A percentile compares a stretch with the other conserved stretches of the same genome.
phyloP scores from a whole-genome alignment of 139 green algal species.

The Haematococcus sp. region DNA sequence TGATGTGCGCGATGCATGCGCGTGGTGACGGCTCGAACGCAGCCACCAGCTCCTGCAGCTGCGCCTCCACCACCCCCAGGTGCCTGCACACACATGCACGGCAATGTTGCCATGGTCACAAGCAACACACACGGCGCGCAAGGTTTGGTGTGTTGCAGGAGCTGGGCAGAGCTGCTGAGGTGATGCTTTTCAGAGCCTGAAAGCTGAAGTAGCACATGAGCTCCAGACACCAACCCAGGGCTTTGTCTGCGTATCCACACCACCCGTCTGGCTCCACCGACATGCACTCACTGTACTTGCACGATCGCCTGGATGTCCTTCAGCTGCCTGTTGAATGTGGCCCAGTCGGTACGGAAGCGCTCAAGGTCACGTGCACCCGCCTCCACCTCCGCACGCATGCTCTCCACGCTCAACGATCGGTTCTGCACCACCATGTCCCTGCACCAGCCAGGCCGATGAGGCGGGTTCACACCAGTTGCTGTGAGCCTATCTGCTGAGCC shows the following conservation, averaged over 20 bases:
- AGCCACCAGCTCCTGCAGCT: constrained; percentile 35
- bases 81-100: constrained; percentile 14
- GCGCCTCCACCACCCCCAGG: constrained; percentile 43
- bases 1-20: constrained; percentile 40
- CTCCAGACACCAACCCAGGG: too few relatives aligned
- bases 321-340: constrained; percentile 29
- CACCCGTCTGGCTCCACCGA: too few relatives aligned
- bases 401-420: constrained; percentile 8
- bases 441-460: neutral
- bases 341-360: constrained; percentile 29
- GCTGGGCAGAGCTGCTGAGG: too few relatives aligned
- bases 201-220: neutral
- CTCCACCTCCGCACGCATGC: constrained; percentile 26
- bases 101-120: neutral
- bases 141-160: neutral
- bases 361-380: constrained; percentile 26
- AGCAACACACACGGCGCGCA: neutral
- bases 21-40: constrained; percentile 44
- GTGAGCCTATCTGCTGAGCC: too few relatives aligned
- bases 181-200: neutral
- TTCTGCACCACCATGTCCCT: constrained; percentile 34
- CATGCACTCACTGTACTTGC: constrained; percentile 7
- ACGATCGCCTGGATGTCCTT: constrained; percentile 20
- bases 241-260: too few relatives aligned
- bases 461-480: neutral